Conservation (phyloP, 345 rosid species). For the Populus ilicifolia region DNA sequence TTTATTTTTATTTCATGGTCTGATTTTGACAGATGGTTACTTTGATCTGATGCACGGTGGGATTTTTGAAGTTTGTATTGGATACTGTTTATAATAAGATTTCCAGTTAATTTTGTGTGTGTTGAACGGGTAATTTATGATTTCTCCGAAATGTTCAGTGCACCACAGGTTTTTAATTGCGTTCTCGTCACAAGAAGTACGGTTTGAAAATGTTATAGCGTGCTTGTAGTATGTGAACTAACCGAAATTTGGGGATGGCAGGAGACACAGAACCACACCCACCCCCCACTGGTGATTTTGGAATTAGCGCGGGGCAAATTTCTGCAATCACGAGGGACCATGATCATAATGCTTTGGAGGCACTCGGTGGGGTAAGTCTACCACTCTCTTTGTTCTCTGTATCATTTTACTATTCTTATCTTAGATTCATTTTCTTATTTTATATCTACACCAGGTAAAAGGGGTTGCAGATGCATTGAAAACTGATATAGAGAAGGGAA, state of each 20-base stretch:
- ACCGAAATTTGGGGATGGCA: constrained; percentile 5
- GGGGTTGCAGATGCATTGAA: constrained; percentile 63
- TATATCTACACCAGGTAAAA: constrained; percentile 47
- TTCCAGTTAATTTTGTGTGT: background rate
- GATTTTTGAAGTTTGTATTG: background rate
- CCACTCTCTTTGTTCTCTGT: background rate
- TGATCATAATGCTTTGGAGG: constrained; percentile 50
- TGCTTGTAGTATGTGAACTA: background rate
- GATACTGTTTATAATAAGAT: background rate
- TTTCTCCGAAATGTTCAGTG: background rate
- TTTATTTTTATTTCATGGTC: background rate
- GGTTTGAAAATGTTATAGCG: background rate
- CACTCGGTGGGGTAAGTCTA: constrained; percentile 65
- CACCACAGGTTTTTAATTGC: background rate
- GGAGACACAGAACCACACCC: constrained; percentile 34
- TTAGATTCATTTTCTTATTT: constrained; percentile 13
- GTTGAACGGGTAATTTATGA: background rate
- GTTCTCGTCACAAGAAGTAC: background rate
- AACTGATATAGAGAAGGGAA: constrained; percentile 58
- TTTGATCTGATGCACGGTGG: background rate
- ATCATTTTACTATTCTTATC: background rate
- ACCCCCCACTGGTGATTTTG: constrained; percentile 51
- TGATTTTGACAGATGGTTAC: background rate
- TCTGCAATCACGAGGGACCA: constrained; percentile 78
- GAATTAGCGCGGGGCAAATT: constrained; percentile 64